These are phyloP conservation scores for Setaria italica DNA, from an alignment of 202 grass and related monocot genomes.

Conservation along the genomic window DNA sequence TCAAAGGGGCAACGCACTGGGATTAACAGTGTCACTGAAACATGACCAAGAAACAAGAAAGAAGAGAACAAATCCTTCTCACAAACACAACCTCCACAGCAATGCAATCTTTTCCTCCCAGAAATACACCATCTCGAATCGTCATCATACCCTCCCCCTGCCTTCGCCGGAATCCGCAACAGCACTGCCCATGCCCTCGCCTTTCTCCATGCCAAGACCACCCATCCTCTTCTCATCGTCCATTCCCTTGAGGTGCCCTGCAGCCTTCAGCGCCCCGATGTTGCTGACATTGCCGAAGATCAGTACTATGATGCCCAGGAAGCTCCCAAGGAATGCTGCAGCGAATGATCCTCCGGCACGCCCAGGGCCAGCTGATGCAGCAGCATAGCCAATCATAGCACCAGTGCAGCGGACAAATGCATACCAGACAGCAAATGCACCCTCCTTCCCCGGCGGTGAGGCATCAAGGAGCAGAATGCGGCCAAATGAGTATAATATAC, in stretches of 20 bases:
- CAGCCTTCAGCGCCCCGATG: constrained; percentile 57
- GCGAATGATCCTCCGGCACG: constrained; percentile 66
- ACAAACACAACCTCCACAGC: constrained; percentile 74
- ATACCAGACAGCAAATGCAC: constrained; percentile 76
- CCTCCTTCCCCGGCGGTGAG: constrained; percentile 83
- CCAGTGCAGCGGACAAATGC: constrained; percentile 62
- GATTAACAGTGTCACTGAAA: constrained; percentile 74
- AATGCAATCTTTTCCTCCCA: constrained; percentile 54
- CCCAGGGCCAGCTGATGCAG: constrained; percentile 68
- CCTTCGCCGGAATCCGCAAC: constrained; percentile 60
- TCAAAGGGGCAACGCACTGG: constrained; percentile 67
- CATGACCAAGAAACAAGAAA: constrained; percentile 70
- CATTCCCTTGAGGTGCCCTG: constrained; percentile 74
- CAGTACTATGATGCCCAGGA: constrained; percentile 77
- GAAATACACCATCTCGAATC: constrained; percentile 1
- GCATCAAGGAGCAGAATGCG: constrained; percentile 74
- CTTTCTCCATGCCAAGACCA: constrained; percentile 59
- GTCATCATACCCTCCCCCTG: constrained; percentile 70
- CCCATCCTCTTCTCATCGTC: constrained; percentile 67
- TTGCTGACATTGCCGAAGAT: constrained; percentile 94
- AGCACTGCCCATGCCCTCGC: constrained; percentile 47
- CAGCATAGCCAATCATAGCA: constrained; percentile 69
- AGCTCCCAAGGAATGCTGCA: constrained; percentile 76
- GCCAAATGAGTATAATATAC: constrained; percentile 72
- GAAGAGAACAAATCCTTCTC: constrained; percentile 61